Evolutionary conservation across 2,329 filamentous ascomycete species (phyloP), one percentile per base, ranked within the genome.

Genomic region (Nigrograna mackinnonii): DNA sequence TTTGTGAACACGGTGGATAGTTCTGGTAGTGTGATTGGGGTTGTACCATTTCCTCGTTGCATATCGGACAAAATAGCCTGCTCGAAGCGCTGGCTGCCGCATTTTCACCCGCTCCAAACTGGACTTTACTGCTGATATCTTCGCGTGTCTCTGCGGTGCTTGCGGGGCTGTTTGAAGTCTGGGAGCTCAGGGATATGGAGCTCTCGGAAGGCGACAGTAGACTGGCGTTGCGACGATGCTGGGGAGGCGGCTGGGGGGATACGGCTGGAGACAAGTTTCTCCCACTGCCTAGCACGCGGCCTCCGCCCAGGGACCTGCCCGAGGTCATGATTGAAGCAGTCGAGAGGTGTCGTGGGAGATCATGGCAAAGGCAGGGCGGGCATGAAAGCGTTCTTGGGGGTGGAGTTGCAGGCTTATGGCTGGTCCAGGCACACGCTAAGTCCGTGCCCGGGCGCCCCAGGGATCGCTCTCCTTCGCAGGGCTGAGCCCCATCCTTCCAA

Each of bases 1-100:
- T 28, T 38, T 19, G 22, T 22, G 31, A 13, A 12, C 31, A 17
- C 16, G 17, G 13, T 12, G 11, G 11, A 17, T 13, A 18, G 16
- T 34, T 18, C 41, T 71, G 34, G 22, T 39, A 49, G n/a, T n/a
- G n/a, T n/a, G n/a, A n/a, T n/a, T n/a, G n/a, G n/a, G n/a, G n/a
- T n/a, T 54, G 18, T 74, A 94, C 91, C 94, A 99, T 99, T 70
- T 96, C 91, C 72, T 97, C 95, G 57, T 85, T 91, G 71, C 94
- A 99, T 64, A 99, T 99, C n/a, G 94, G 94, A 68, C 94, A 99
- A 41, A 92, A 83, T 45, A 99, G 83, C 67, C 81, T 81, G 52
- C 82, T 82, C 54, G 79, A 82, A 41, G 82, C 73, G 39, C 82
- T 79, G 36, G 73, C 77, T 50, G 79, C 78, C 47, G 75, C 74